Percentiles rank a stretch among this genome's conserved stretches.
Evolutionary conservation across 768 basidiomycete species (phyloP).

Genomic region (Zangia roseola): DNA sequence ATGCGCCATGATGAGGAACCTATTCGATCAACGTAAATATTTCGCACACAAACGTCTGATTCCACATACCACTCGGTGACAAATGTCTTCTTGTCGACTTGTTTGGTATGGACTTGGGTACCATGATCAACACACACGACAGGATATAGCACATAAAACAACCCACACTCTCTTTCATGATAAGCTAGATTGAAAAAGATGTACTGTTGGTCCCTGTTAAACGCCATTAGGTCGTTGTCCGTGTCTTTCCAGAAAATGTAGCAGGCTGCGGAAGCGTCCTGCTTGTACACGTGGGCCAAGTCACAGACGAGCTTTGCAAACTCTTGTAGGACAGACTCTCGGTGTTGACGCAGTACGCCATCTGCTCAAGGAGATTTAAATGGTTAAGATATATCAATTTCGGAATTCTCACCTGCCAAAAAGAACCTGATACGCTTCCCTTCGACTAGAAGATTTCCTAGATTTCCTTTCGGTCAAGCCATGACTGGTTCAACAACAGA

Average conservation of each 20-base stretch:
- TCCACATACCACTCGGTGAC: conserved; percentile 11
- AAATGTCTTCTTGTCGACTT: conserved; percentile 1
- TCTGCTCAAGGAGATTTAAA: not conserved
- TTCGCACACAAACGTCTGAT: not conserved
- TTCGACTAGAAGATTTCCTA: not conserved
- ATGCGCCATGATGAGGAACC: conserved; percentile 30
- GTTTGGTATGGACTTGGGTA: not conserved
- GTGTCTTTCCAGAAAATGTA: conserved; percentile 20
- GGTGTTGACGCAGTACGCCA: not conserved
- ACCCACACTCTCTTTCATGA: conserved; percentile 8
- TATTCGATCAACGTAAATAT: not conserved
- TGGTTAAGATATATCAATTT: no score
- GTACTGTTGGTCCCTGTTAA: conserved; percentile 13
- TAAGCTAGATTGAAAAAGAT: conserved; percentile 17
- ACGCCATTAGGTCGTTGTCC: conserved; percentile 17
- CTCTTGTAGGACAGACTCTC: not conserved
- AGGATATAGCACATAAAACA: not conserved
- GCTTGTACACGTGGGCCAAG: conserved; percentile 3
- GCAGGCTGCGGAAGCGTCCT: not conserved
- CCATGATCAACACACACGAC: not conserved
- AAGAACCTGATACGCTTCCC: conserved; percentile 6
- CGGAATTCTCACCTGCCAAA: conserved; percentile 9
- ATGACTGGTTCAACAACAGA: no score
- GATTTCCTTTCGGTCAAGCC: not conserved
- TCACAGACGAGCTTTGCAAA: conserved; percentile 4